phyloP scores from a whole-genome alignment of 2,329 filamentous ascomycete species.

The Fusarium lateritium region DNA sequence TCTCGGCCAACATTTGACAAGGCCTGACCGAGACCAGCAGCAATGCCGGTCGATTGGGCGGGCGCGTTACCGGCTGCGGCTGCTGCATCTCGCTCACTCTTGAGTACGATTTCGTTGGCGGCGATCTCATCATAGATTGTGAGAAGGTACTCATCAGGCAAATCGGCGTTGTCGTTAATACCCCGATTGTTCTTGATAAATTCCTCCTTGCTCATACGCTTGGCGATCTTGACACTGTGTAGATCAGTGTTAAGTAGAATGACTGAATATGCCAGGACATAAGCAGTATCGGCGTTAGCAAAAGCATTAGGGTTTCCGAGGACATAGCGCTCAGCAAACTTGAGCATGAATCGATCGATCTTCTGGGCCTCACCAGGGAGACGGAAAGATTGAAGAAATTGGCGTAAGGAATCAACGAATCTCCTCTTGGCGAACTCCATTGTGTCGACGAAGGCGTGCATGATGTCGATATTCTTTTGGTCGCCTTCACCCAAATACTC shows the following conservation, averaged over 20 bases:
- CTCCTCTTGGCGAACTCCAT: constrained; percentile 95
- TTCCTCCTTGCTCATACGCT: constrained; percentile 94
- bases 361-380: constrained; percentile 97
- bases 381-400: constrained; percentile 95
- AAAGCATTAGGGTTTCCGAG: constrained; percentile 97
- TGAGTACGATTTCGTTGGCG: constrained; percentile 92
- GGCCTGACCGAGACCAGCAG: constrained; percentile 87
- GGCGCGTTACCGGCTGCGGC: constrained; percentile 79
- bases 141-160: constrained; percentile 92
- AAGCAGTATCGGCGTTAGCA: constrained; percentile 97
- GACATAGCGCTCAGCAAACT: constrained; percentile 97
- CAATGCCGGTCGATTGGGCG: constrained; percentile 76
- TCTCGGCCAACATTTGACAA: constrained; percentile 94
- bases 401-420: constrained; percentile 91
- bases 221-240: constrained; percentile 87
- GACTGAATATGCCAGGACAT: constrained; percentile 95
- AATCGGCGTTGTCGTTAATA: constrained; percentile 95
- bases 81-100: constrained; percentile 91
- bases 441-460: constrained; percentile 96
- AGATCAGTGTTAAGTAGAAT: constrained; percentile 97
- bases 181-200: constrained; percentile 99
- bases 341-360: constrained; percentile 99
- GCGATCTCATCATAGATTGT: constrained; percentile 94
- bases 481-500: constrained; percentile 97
- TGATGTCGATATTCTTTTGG: constrained; percentile 92